Base-by-base conservation (phyloP, 371 early-diverging fungal genomes). In the Mortierella sp. region DNA sequence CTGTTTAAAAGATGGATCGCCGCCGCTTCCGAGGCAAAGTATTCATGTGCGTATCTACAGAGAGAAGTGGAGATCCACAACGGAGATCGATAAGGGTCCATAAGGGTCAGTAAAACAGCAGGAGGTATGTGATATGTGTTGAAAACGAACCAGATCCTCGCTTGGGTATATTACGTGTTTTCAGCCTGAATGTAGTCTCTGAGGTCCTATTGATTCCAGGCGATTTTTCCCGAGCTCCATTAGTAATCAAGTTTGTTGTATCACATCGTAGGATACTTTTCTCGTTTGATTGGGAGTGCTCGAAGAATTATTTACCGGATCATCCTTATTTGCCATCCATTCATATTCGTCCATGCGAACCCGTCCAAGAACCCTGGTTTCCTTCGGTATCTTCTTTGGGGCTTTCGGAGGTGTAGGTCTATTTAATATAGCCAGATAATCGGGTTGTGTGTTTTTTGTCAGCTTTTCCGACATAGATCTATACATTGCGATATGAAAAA, bases 301-400 rank as follows among this genome's bases (percentile, higher is more conserved):
- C n/a, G n/a, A n/a, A n/a, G n/a, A n/a, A n/a, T n/a, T n/a, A n/a
- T 60, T 43, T 86, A 86, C 88, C 49, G 83, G 81, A 60, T 86
- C 80, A 31, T 84, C 60, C 48, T 79, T 56, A 50, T 86, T 72
- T 46, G 87, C 80, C 85, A 88, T 87, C 88, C 88, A 88, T 7
- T 83, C 83, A 69, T 83, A 88, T 31, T 78, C 70, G 56, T 87
- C 87, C n/a, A 80, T 52, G 17, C 87, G 78, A 8, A 80, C 59
- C 50, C 76, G 60, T 21, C 84, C 87, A 55, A 85, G 81, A 42
- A 83, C 65, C 26, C 66, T 51, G 51, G 82, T 79, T 19, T 80
- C 78, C 57, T 79, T 79, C 23, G 63, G 71, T 37, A 83, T 69
- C 50, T 63, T 62, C 56, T 78, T 81, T 17, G 87, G 82, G 27